Evolutionary conservation across 2,329 filamentous ascomycete species (phyloP).

Genomic region (Botrytis porri): DNA sequence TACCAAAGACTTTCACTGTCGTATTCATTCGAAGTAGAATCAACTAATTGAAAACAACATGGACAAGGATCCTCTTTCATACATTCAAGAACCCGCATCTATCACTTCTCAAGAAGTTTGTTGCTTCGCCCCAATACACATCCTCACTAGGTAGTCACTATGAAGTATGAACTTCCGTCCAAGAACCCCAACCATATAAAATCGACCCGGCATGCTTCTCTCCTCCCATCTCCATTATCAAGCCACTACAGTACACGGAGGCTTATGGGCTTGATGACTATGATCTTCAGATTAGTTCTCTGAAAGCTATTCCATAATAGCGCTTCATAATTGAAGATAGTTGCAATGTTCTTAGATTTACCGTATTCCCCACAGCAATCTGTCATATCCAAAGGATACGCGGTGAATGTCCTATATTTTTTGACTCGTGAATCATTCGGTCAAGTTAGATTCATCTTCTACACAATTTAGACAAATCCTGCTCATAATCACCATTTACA

Average conservation of each 20-base stretch:
- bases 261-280: not conserved
- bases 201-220: not conserved
- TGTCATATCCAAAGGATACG: not conserved
- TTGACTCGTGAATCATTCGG: not conserved
- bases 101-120: too few relatives aligned
- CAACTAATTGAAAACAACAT: too few relatives aligned
- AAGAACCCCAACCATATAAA: not conserved
- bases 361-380: not conserved
- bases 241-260: not conserved
- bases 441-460: not conserved
- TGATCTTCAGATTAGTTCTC: not conserved
- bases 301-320: fast-evolving
- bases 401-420: not conserved
- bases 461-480: not conserved
- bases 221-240: not conserved
- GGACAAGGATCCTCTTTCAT: too few relatives aligned
- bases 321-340: not conserved
- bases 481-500: not conserved
- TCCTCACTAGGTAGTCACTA: too few relatives aligned
- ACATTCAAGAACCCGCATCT: not conserved
- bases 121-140: not conserved
- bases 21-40: not conserved
- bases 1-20: not conserved
- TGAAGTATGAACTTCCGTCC: not conserved
- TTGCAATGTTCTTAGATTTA: not conserved